phyloP scores from a whole-genome alignment of 345 rosid genomes.

The Aquilaria malaccensis region DNA sequence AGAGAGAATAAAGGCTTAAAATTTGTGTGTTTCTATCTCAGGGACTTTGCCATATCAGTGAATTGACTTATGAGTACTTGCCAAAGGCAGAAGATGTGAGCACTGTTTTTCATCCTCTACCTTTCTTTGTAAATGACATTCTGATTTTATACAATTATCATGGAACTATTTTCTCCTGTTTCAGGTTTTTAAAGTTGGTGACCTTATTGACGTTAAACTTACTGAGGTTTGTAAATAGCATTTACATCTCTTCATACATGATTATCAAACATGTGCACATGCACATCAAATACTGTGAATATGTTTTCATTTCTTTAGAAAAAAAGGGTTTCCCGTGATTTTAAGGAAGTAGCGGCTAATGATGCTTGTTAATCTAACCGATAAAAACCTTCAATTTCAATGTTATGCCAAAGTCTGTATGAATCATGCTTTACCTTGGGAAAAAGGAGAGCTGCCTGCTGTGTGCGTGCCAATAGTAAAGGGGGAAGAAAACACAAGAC shows the following conservation, averaged over 20 bases:
- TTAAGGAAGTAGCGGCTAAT: too few species aligned
- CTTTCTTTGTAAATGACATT: not conserved
- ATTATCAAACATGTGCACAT: not conserved
- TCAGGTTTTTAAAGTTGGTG: constrained; percentile 88
- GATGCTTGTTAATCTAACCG: too few species aligned
- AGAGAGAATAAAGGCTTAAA: too few species aligned
- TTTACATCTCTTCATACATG: constrained; percentile 6
- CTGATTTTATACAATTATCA: not conserved
- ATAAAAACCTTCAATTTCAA: too few species aligned
- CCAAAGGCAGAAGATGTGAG: constrained; percentile 99
- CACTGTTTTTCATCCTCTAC: not conserved
- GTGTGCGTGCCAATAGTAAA: too few species aligned
- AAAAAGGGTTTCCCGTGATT: too few species aligned
- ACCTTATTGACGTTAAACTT: constrained; percentile 86
- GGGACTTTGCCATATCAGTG: constrained; percentile 99
- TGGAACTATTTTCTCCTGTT: constrained; percentile 6
- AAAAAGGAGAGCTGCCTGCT: too few species aligned
- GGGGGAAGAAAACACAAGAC: too few species aligned
- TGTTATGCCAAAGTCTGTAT: too few species aligned
- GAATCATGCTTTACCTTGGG: too few species aligned
- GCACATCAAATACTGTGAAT: too few species aligned
- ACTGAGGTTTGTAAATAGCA: constrained; percentile 56
- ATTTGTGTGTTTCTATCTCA: constrained; percentile 17
- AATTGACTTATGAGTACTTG: constrained; percentile 75
- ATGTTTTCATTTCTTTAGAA: too few species aligned